Percentiles rank a stretch among this genome's conserved stretches.
phyloP scores from a whole-genome alignment of 78 protist genomes.

The slime mould (Dictyostelium discoideum) region DNA sequence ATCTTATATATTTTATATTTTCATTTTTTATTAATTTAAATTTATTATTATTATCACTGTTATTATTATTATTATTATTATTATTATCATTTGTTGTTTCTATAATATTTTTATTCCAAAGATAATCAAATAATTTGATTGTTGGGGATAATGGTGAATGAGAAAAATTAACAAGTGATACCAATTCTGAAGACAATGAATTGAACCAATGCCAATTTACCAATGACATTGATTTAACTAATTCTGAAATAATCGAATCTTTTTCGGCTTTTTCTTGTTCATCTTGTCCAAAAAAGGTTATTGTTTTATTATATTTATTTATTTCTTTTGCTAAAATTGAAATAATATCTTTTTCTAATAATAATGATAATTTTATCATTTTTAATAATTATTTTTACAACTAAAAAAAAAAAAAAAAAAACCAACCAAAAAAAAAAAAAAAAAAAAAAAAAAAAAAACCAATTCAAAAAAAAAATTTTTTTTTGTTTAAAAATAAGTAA shows the following conservation, averaged over 20 bases:
- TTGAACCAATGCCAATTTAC: not conserved
- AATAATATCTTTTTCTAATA: not conserved
- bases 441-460: too few relatives aligned
- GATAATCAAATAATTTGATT: not conserved
- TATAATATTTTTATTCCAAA: not conserved
- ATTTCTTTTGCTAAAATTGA: not conserved
- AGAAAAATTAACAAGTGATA: not conserved
- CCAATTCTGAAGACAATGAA: not conserved
- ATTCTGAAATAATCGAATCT: not conserved
- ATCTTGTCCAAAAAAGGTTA: not conserved
- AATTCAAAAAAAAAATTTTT: too few relatives aligned
- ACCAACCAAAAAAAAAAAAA: too few relatives aligned
- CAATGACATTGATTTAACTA: not conserved
- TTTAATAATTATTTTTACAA: too few relatives aligned
- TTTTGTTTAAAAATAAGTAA: too few relatives aligned
- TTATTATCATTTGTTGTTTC: not conserved
- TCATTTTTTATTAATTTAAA: conserved; percentile 4
- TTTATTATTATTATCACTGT: not conserved
- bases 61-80: not conserved
- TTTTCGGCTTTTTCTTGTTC: not conserved
- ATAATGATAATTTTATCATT: not conserved
- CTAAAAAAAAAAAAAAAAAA: too few relatives aligned
- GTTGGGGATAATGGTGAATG: not conserved
- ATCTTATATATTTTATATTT: not conserved
- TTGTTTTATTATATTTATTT: not conserved